Evolutionary conservation across 257 asterid species (phyloP), one percentile per base, ranked within the genome.

Genomic region (Solanum commersonii): DNA sequence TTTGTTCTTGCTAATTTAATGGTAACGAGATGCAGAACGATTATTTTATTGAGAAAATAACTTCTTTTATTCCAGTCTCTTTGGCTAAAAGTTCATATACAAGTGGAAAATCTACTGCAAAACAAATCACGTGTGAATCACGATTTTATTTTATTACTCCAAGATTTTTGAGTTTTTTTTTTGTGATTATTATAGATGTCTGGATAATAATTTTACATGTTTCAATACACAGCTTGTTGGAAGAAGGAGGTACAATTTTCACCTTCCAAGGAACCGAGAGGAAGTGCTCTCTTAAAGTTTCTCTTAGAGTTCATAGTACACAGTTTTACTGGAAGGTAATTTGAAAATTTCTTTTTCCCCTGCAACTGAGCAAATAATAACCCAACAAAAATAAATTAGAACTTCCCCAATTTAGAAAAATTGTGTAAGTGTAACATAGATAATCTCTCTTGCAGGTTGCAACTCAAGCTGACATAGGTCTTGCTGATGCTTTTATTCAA

Each of bases 241-340:
- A 95, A 92, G 91, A 88, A 56, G 98, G 98, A 38, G 98, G 98
- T 20, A 93, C 97, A 6, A 90, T 93, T 89, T 94, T 92, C 82
- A 91, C 96, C 42, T 94, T 95, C 29, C 94, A 94, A 91, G 98
- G 98, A 65, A 90, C 90, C 1, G 29, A 40, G 35, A 88, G 89
- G 76, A 88, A 85, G 73, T 87, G 92, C 88, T 84, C 59, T 83
- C 91, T 92, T 31, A 95, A 92, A 90, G 98, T 94, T 44, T 84
- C 84, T 60, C 25, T 95, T 31, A 94, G 94, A 89, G 92, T 96
- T 86, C 98, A 95, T 78, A 90, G 88, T 86, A 94, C 97, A 12
- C 95, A 93, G 87, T 95, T 96, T 89, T 96, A 96, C 87, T 95
- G 98, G 96, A 94, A 94, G 99, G 98, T 94, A 87, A 40, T 4